These are phyloP conservation scores for Termitomyces sp. DNA, from an alignment of 768 basidiomycete species.

Conservation along the genomic window DNA sequence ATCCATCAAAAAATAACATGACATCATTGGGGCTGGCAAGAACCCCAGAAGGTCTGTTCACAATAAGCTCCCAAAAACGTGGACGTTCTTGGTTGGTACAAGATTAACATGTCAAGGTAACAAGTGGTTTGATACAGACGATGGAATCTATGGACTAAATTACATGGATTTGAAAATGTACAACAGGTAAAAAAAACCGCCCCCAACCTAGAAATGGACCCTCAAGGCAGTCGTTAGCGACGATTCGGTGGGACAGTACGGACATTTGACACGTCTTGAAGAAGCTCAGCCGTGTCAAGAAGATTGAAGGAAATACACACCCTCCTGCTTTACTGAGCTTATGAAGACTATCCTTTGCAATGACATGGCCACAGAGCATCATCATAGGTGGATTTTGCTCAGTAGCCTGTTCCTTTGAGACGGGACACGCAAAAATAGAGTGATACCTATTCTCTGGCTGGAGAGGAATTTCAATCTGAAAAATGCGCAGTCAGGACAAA, in stretches of 20 bases:
- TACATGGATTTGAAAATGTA: neutral
- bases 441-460: constrained; percentile 87
- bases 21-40: neutral
- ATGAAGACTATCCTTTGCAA: constrained; percentile 86
- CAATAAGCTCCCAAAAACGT: too few species aligned
- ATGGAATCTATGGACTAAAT: neutral
- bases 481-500: neutral
- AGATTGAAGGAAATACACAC: constrained; percentile 29
- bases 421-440: constrained; percentile 95
- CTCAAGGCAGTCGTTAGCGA: constrained; percentile 46
- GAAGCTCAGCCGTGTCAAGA: constrained; percentile 3
- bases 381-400: constrained; percentile 96
- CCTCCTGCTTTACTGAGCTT: constrained; percentile 82
- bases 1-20: neutral
- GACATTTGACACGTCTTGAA: constrained; percentile 86
- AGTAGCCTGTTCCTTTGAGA: constrained; percentile 95
- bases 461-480: constrained; percentile 89
- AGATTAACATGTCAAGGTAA: neutral
- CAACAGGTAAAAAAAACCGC: neutral
- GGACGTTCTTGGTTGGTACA: too few species aligned
- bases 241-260: constrained; percentile 90
- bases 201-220: constrained; percentile 50
- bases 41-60: too few species aligned
- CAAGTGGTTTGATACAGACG: neutral
- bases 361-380: constrained; percentile 94